phyloP scores from a whole-genome alignment of 1,284 basidiomycete species.

The Malassezia restricta region DNA sequence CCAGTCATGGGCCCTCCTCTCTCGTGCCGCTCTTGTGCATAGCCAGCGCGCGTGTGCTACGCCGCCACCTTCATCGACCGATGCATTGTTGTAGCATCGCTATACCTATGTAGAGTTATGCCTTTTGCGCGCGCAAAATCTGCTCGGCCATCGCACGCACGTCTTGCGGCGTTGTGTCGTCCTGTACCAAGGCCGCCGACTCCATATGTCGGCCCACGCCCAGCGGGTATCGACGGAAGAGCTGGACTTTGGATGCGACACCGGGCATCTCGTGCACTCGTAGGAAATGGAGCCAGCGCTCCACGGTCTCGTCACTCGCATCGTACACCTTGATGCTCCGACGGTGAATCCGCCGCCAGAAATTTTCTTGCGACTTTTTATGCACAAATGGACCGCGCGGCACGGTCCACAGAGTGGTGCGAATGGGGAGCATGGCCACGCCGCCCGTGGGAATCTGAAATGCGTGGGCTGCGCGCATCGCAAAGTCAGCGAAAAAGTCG shows the following conservation, averaged over 20 bases:
- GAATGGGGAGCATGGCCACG: slow-evolving; percentile 61
- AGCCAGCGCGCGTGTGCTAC: no score
- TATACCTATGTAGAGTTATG: background rate
- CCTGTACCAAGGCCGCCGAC: background rate
- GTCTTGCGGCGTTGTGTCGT: slow-evolving; percentile 3
- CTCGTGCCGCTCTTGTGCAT: no score
- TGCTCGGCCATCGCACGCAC: slow-evolving; percentile 14
- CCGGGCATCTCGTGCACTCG: slow-evolving; percentile 66
- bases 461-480: slow-evolving; percentile 66
- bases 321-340: slow-evolving; percentile 83
- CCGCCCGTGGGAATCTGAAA: slow-evolving; percentile 70
- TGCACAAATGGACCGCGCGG: slow-evolving; percentile 74
- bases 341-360: slow-evolving; percentile 70
- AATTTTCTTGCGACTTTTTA: slow-evolving; percentile 94
- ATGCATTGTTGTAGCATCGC: no score
- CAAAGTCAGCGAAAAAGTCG: slow-evolving; percentile 72
- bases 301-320: slow-evolving; percentile 64
- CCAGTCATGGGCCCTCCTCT: background rate
- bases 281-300: slow-evolving; percentile 71
- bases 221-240: slow-evolving; percentile 51
- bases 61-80: no score
- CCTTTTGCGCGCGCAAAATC: slow-evolving; percentile 4
- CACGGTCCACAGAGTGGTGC: slow-evolving; percentile 75
- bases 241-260: slow-evolving; percentile 69
- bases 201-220: slow-evolving; percentile 10